Percentiles rank a stretch among this genome's conserved stretches.
Evolutionary conservation across 202 grass and related monocot species (phyloP).

Genomic region (Brachypodium distachyon): DNA sequence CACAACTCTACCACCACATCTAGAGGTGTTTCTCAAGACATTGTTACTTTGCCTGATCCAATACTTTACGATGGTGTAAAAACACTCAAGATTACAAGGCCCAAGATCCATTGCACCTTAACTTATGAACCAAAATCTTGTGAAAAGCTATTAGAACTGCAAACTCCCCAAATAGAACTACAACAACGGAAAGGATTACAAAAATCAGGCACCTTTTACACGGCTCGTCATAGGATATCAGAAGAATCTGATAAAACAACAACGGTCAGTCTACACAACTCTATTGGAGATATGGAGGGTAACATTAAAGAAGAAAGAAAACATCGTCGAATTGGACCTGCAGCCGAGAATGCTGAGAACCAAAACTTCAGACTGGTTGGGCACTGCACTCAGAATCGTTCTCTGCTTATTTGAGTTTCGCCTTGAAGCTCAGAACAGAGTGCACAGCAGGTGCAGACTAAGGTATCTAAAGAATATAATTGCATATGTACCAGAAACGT

Average conservation of each 20-base stretch:
- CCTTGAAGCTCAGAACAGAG: not conserved
- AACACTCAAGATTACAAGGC: not conserved
- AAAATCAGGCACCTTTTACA: slow-evolving; percentile 7
- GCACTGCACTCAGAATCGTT: not conserved
- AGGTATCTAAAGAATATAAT: slow-evolving; percentile 2
- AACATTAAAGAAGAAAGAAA: not conserved
- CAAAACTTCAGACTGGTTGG: slow-evolving; percentile 3
- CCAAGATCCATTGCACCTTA: not conserved
- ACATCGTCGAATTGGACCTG: not conserved
- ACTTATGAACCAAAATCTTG: not conserved
- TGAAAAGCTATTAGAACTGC: not conserved
- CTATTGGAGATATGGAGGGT: not conserved
- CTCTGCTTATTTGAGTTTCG: not conserved
- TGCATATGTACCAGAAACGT: slow-evolving; percentile 5
- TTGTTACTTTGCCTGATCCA: no score
- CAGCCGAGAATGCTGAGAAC: not conserved
- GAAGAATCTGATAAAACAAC: not conserved
- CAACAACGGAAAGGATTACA: no score
- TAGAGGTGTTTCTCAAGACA: no score
- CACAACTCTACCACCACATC: no score
- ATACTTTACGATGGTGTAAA: no score
- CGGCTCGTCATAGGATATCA: not conserved
- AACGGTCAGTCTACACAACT: slow-evolving; percentile 5
- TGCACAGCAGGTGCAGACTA: not conserved
- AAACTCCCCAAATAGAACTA: no score